Evolutionary conservation across 2,329 filamentous ascomycete species (phyloP).

Genomic region (Xylariales sp.): DNA sequence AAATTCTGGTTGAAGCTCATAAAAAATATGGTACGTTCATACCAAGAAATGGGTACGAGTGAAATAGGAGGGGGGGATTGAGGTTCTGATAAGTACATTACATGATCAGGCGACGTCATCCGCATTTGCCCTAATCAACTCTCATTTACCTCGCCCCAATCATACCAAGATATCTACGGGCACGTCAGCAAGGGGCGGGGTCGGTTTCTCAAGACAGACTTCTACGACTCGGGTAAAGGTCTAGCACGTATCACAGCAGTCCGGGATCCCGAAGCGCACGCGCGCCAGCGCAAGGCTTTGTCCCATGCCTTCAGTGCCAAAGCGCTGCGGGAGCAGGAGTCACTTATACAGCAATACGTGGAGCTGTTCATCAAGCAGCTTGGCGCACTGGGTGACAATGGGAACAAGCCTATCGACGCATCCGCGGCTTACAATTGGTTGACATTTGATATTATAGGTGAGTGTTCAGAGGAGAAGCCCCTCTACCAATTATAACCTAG

Average conservation of each 20-base stretch:
- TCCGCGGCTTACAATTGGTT: conserved; percentile 7
- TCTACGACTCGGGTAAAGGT: conserved; percentile 9
- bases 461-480: background rate
- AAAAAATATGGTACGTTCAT: conserved; percentile 25
- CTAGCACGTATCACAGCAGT: conserved; percentile 6
- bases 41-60: conserved; percentile 30
- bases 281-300: conserved; percentile 8
- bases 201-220: conserved; percentile 8
- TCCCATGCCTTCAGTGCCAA: conserved; percentile 13
- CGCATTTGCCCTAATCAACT: conserved; percentile 30
- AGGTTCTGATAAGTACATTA: too few species aligned
- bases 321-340: conserved; percentile 12
- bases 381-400: conserved; percentile 1
- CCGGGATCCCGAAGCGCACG: conserved; percentile 11
- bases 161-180: conserved; percentile 31
- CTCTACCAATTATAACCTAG: background rate
- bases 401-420: conserved; percentile 5
- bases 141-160: conserved; percentile 24
- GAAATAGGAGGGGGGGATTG: background rate
- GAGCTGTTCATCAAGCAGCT: conserved; percentile 13
- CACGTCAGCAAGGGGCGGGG: conserved; percentile 9
- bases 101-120: conserved; percentile 19
- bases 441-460: conserved; percentile 6
- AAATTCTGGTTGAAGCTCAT: conserved; percentile 16
- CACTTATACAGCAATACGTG: conserved; percentile 11